Conservation (phyloP, 805 yeast species). For the Suhomyces sp. region DNA sequence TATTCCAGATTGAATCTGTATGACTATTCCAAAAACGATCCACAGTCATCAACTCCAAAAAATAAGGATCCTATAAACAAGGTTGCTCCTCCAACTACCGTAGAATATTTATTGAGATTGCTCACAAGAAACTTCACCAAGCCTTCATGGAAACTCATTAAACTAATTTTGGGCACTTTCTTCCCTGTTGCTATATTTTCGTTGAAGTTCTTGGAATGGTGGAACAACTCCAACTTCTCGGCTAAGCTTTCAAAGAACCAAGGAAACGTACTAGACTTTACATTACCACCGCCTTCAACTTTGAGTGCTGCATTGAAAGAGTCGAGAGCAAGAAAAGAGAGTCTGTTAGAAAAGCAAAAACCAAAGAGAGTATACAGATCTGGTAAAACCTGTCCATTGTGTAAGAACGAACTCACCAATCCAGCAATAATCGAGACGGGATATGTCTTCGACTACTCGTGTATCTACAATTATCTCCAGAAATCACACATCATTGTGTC, state of each 20-base stretch:
- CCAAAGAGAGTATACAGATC: constrained; percentile 23
- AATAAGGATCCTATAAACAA: constrained; percentile 18
- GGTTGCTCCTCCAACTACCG: constrained; percentile 40
- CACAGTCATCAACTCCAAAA: constrained; percentile 6
- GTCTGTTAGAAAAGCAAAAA: constrained; percentile 5
- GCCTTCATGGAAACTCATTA: constrained; percentile 32
- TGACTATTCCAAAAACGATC: constrained; percentile 45
- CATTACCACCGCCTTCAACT: constrained; percentile 47
- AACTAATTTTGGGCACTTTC: constrained; percentile 44
- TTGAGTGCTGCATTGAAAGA: constrained; percentile 15
- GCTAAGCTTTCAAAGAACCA: constrained; percentile 50
- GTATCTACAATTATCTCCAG: constrained; percentile 66
- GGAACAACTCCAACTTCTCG: constrained; percentile 76
- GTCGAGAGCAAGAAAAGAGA: not conserved
- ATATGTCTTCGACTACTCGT: constrained; percentile 81
- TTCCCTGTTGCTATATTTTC: constrained; percentile 82
- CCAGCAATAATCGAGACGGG: constrained; percentile 94
- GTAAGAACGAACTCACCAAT: constrained; percentile 60
- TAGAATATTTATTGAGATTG: constrained; percentile 31
- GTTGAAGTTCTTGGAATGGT: constrained; percentile 88
- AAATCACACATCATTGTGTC: constrained; percentile 39
- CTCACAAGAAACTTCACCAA: constrained; percentile 17
- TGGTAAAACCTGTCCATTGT: constrained; percentile 60
- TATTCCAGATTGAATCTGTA: constrained; percentile 58
- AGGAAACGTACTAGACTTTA: constrained; percentile 44